Base-by-base conservation (phyloP, 345 rosid genomes). In the Hibiscus tridactylites region DNA sequence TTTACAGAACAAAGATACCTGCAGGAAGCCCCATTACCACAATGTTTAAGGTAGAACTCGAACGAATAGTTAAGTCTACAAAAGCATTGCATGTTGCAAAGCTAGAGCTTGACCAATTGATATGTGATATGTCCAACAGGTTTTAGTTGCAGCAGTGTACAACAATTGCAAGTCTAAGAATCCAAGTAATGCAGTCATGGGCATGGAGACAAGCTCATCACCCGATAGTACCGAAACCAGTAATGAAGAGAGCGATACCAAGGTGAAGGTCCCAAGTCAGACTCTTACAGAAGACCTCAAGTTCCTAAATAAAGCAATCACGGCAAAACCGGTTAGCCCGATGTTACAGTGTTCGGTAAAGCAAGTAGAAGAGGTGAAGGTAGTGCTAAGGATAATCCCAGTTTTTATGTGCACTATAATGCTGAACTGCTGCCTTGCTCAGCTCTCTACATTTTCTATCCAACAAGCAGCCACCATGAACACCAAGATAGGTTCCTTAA, bases 11-110 rank as follows among this genome's bases (percentile, higher is more conserved):
- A 85, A 94, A 88, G 83, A 80, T 88, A 2, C 95, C 97, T 4
- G 85, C 86, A 42, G 98, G 98, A n/a, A 94, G 98, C 68, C 97
- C 98, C 26, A 84, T 94, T 61, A 85, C 98, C 8, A 88, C 96
- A 63, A 90, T 94, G 79, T 79, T 75, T 75, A 93, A 86, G 94
- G 98, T 86, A 75, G 16, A 50, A 46, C 37, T 47, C 19, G 16
- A 13, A 46, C 5, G 15, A 49, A 49, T 35, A 62, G 52, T 62
- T 16, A 21, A 31, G 12, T 19, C 9, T 9, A 50, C 56, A 3
- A 50, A 50, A 50, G 19, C 19, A 50, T 5, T 50, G 19, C 56
- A 50, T 5, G 56, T 13, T 50, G 56, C 56, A 50, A 50, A 15
- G 17, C 52, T 16, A 16, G 6, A 50, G 7, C 56, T 50, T 16